These are phyloP conservation scores for sorghum (Sorghum bicolor) DNA, from an alignment of 176 grass and related monocot genomes.

Conservation along the genomic window Sorghum_bicolor_NCBIv3 NC_012873.2:64365001-64365500, in stretches of 20 bases:
- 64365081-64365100: not conserved
- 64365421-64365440: constrained; percentile 14
- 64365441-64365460: constrained; percentile 36
- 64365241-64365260: not conserved
- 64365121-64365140: not conserved
- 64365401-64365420: not conserved
- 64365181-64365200: not conserved
- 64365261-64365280: not conserved
- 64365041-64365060: not conserved
- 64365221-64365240: not conserved
- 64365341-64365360: not conserved
- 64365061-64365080: not conserved
- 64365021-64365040: not conserved
- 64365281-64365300: not conserved
- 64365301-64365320: not conserved
- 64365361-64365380: not conserved
- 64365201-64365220: not conserved
- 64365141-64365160: not conserved
- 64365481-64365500: constrained; percentile 21
- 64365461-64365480: constrained; percentile 19
- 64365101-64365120: not conserved
- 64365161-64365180: not conserved
- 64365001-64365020: not conserved
- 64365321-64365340: not conserved
- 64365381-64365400: not conserved